A percentile compares a stretch with the other conserved stretches of the same genome.
Evolutionary conservation across 495 filamentous ascomycete genomes (phyloP).

Genomic region (Penicillium egyptiacum): DNA sequence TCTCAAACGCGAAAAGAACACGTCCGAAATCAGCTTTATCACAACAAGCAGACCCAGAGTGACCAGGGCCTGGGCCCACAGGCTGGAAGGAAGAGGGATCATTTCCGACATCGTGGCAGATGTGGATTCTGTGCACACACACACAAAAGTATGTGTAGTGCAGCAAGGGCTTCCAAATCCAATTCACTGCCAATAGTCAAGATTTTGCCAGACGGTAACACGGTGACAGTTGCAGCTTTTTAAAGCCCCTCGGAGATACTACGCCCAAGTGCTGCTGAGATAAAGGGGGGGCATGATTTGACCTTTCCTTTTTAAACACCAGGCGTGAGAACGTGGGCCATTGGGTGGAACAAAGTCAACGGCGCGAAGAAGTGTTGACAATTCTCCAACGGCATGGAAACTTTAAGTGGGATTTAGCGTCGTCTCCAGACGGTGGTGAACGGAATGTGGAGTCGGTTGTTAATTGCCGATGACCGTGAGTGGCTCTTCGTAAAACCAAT

Average conservation of each 20-base stretch:
- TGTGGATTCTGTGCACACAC: neutral
- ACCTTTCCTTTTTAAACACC: neutral
- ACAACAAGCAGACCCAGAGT: conserved; percentile 12
- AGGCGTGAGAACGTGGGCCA: neutral
- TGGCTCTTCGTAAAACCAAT: conserved; percentile 5
- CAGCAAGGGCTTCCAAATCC: neutral
- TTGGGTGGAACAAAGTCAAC: neutral
- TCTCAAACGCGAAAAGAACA: conserved; percentile 19
- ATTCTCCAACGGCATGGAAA: conserved; percentile 4
- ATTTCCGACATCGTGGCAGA: conserved; percentile 8
- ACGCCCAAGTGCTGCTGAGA: neutral
- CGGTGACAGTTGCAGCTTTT: neutral
- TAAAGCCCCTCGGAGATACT: neutral
- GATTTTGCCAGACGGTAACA: neutral
- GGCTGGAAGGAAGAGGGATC: conserved; percentile 2
- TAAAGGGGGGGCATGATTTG: neutral
- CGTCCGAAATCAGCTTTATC: conserved; percentile 16
- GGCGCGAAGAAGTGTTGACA: neutral
- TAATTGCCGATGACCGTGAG: neutral
- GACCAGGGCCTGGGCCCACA: conserved; percentile 16
- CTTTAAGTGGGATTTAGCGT: neutral
- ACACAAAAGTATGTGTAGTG: conserved; percentile 2
- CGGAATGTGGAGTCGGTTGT: conserved; percentile 19
- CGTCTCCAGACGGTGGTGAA: conserved; percentile 4
- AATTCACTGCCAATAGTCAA: neutral